phyloP scores from a whole-genome alignment of 768 basidiomycete genomes.

The Lactarius deliciosus region DNA sequence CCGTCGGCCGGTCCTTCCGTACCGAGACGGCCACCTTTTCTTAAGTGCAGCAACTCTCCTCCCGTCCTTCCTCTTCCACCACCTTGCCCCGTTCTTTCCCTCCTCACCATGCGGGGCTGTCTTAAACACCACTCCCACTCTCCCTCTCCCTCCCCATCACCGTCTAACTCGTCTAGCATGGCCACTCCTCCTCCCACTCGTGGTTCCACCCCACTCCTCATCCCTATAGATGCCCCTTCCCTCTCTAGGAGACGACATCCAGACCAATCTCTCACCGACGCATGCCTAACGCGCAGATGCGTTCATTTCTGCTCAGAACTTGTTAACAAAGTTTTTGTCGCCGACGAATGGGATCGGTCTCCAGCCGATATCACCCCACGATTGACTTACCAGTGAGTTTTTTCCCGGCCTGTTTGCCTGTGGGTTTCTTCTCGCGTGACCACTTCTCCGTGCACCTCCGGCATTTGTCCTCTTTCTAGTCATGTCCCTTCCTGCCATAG shows the following conservation, averaged over 20 bases:
- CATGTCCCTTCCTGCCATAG: neutral
- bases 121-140: constrained; percentile 17
- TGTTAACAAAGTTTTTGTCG: constrained; percentile 59
- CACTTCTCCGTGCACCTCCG: neutral
- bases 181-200: constrained; percentile 27
- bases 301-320: constrained; percentile 60
- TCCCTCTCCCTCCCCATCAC: constrained; percentile 5
- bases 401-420: neutral
- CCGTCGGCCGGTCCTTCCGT: constrained; percentile 4
- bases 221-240: constrained; percentile 19
- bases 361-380: constrained; percentile 62
- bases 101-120: constrained; percentile 26
- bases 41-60: neutral
- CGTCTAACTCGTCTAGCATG: constrained; percentile 15
- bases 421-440: neutral
- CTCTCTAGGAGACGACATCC: constrained; percentile 7
- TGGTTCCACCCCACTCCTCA: constrained; percentile 21
- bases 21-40: neutral
- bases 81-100: neutral
- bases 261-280: constrained; percentile 12
- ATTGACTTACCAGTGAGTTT: constrained; percentile 66
- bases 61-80: neutral
- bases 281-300: constrained; percentile 43
- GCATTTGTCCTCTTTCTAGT: neutral
- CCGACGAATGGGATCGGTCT: constrained; percentile 80